phyloP scores from a whole-genome alignment of 176 grass and related monocot genomes.

The Aegilops umbellulata region DNA sequence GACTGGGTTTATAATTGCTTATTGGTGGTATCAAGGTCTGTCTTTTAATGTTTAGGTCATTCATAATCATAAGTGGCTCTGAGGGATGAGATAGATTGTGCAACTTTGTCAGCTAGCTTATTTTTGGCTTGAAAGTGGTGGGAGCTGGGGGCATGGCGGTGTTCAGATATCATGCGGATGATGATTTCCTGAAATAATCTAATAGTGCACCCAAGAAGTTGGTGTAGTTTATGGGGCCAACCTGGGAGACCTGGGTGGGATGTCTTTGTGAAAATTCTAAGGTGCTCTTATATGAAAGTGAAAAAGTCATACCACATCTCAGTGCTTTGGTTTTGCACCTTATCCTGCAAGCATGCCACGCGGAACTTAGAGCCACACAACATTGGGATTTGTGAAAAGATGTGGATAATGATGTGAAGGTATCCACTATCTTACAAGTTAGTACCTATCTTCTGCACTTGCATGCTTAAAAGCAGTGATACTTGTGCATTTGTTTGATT shows the following conservation, averaged over 20 bases:
- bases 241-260: conserved; percentile 48
- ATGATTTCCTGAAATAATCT: conserved; percentile 21
- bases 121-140: conserved; percentile 36
- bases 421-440: conserved; percentile 32
- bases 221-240: conserved; percentile 36
- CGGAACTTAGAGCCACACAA: conserved; percentile 52
- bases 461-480: conserved; percentile 32
- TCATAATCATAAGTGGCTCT: too few species aligned
- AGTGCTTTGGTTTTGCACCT: conserved; percentile 77
- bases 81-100: too few species aligned
- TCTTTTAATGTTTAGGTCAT: background rate
- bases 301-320: conserved; percentile 59
- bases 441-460: conserved; percentile 15
- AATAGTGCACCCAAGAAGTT: conserved; percentile 43
- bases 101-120: background rate
- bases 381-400: conserved; percentile 51
- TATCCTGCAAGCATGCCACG: conserved; percentile 51
- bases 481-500: conserved; percentile 6
- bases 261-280: conserved; percentile 51
- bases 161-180: conserved; percentile 12
- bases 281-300: conserved; percentile 69
- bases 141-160: conserved; percentile 26
- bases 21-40: background rate
- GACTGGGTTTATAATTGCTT: background rate
- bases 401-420: conserved; percentile 58